phyloP scores from a whole-genome alignment of 2,329 filamentous ascomycete genomes.

The Chalara sp. region DNA sequence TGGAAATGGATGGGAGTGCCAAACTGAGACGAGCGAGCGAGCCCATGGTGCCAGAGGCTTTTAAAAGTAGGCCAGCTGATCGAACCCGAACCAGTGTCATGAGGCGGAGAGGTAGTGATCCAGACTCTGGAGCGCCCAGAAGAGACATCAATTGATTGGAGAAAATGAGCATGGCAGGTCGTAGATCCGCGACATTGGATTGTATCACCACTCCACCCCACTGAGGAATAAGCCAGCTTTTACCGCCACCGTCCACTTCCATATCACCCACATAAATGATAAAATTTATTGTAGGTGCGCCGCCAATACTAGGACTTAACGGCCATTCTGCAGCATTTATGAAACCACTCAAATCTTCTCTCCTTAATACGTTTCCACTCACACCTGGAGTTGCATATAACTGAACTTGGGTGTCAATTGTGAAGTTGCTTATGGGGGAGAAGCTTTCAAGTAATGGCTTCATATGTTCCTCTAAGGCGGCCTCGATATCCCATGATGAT shows the following conservation, averaged over 20 bases:
- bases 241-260: conserved; percentile 40
- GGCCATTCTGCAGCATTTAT: conserved; percentile 99
- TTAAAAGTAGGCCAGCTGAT: conserved; percentile 76
- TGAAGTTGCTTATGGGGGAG: conserved; percentile 84
- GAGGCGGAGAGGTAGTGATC: conserved; percentile 78
- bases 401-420: conserved; percentile 92
- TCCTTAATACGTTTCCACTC: conserved; percentile 57
- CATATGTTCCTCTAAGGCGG: conserved; percentile 74
- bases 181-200: conserved; percentile 56
- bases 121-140: conserved; percentile 74
- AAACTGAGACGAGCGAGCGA: conserved; percentile 80
- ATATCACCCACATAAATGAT: conserved; percentile 75
- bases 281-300: conserved; percentile 92
- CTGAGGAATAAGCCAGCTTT: conserved; percentile 87
- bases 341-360: conserved; percentile 86
- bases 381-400: conserved; percentile 74
- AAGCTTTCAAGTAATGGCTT: conserved; percentile 74
- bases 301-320: conserved; percentile 85
- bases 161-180: conserved; percentile 80
- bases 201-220: conserved; percentile 74
- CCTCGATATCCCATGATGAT: conserved; percentile 86
- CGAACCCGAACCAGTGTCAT: conserved; percentile 81
- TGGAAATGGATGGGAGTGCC: conserved; percentile 83
- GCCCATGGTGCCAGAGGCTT: conserved; percentile 89
- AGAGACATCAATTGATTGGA: conserved; percentile 84